Base-by-base conservation (phyloP, 2,329 filamentous ascomycete species). In the Colletotrichum endophyticum region DNA sequence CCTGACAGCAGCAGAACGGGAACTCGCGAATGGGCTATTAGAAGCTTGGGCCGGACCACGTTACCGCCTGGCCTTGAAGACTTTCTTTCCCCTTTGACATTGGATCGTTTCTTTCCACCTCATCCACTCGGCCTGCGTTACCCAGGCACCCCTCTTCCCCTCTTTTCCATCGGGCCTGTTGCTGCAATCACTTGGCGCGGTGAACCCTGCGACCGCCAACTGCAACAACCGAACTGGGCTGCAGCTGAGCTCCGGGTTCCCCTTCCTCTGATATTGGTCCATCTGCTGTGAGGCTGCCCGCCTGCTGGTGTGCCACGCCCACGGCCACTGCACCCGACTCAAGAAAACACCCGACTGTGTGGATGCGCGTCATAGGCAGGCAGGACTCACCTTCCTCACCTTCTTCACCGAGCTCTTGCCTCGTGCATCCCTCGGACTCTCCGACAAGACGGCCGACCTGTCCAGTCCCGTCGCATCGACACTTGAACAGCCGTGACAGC, bases 131-230 rank as follows among this genome's bases (percentile, higher is more conserved):
- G 57, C 36, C 66, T 61, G 49, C 66, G 66, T 69, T 61, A 59
- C 66, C 66, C 25, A 69, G 66, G 66, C 66, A 69, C 34, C 64
- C 66, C 53, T 69, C 67, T 70, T 69, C 64, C 70, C 73, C 70
- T 73, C 70, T 76, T 76, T 75, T 73, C 70, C 44, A 67, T 66
- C 70, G n/a, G 44, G 44, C 44, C 39, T 49, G n/a, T 53, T 53
- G 44, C 44, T 68, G 57, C 56, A 62, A 15, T 68, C 73, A 73
- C 64, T 71, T 76, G 73, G 70, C 70, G 66, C 64, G 64, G 56
- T 73, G 64, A 76, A 73, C 73, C 70, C 70, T 76, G 73, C 64
- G 34, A 49, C 34, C 71, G 57, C 44, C 70, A 73, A 61, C 72
- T 57, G 49, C 72, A 61, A 49, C 66, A 62, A 64, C 36, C 66